These are phyloP conservation scores for Neurospora africana DNA, from an alignment of 495 filamentous ascomycete species.

Conservation along the genomic window DNA sequence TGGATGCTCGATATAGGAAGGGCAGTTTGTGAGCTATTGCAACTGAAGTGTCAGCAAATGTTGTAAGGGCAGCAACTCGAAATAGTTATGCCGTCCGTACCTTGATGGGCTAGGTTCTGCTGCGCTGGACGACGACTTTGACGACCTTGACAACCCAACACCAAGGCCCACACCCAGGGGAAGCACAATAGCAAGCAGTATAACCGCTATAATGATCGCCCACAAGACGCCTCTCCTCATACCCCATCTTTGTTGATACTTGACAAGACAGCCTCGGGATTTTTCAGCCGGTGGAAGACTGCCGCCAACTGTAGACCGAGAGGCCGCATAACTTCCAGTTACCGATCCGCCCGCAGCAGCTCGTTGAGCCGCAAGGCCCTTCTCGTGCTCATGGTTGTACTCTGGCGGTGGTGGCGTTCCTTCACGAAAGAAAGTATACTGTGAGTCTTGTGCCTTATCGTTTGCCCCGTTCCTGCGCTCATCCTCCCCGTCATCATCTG, in stretches of 20 bases:
- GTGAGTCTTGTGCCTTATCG: neutral
- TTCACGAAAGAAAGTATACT: constrained; percentile 30
- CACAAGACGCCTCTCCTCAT: constrained; percentile 20
- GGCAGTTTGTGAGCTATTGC: constrained; percentile 1
- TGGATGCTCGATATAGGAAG: neutral
- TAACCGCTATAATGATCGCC: constrained; percentile 11
- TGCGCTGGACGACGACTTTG: neutral
- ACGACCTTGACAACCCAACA: constrained; percentile 16
- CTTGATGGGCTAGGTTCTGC: constrained; percentile 8
- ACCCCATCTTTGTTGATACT: neutral
- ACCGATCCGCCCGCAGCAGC: neutral
- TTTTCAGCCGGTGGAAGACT: neutral
- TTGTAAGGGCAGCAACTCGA: neutral
- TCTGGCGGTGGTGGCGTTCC: constrained; percentile 22
- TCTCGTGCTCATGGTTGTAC: constrained; percentile 7
- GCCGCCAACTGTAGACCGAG: neutral
- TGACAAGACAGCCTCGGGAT: neutral
- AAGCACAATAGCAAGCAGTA: constrained; percentile 22
- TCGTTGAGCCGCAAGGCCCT: neutral
- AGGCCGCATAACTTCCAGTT: neutral
- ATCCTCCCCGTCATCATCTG: constrained; percentile 14
- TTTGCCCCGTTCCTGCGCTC: neutral
- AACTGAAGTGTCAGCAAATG: neutral
- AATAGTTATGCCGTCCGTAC: constrained; percentile 8
- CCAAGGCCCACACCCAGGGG: constrained; percentile 32